Evolutionary conservation across 2,329 filamentous ascomycete species (phyloP), one percentile per base, ranked within the genome.

Genomic region (Myriosclerotinia scirpicola): DNA sequence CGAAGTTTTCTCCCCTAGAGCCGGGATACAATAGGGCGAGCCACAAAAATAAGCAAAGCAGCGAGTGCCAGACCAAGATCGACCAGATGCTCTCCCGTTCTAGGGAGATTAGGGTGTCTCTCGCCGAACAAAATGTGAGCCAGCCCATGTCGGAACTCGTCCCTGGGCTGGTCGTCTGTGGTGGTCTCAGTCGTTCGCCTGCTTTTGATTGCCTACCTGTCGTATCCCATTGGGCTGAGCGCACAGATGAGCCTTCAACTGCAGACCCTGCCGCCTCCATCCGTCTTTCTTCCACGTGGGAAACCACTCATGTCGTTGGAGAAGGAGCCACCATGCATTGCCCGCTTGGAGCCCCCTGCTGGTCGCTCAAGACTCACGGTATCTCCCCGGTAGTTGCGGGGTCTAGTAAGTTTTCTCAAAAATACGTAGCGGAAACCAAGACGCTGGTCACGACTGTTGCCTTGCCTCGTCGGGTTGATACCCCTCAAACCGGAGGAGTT

Each of bases 121-220:
- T 1, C 11, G 8, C 7, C 5, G 5, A 20, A 54, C 20, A n/a
- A 14, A 53, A 40, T 38, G 12, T 20, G 1, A 8, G 15, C 30
- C 30, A 52, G 11, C 48, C n/a, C 3, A 30, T 54, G 5, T 53
- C 17, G 1, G 46, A 53, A 9, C 34, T 63, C 5, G 12, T 63
- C n/a, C 60, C 60, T 0, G 60, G 48, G 2, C 34, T 42, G 5
- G 36, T 59, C 5, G 4, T 9, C 1, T 40, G 3, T 36, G 34
- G 54, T 42, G 30, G 52, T 52, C 30, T 67, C 36, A 66, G 48
- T 42, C 34, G 55, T 1, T 66, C 64, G 1, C 60, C 60, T 42
- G 60, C 59, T 2, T 62, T 62, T 62, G 59, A 62, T 42, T 62
- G 59, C 14, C 59, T 62, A 1, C 59, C 59, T 8, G 46, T 62